Conservation (phyloP, 176 grass and related monocot genomes). For the barley (Hordeum vulgare) region DNA sequence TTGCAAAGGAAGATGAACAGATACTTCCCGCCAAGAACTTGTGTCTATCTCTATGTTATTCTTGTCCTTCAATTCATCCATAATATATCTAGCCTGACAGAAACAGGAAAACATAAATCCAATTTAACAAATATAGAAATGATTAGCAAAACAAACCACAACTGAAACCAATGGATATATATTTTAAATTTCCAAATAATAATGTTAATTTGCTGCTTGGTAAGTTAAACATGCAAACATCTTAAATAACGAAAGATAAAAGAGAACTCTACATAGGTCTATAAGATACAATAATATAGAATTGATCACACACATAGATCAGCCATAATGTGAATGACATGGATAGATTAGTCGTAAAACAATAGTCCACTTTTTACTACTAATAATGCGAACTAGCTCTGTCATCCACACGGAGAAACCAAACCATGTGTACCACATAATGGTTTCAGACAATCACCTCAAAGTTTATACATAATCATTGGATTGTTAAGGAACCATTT, state of each 20-base stretch:
- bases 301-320: neutral
- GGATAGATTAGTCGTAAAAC: neutral
- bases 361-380: neutral
- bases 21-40: slow-evolving; percentile 33
- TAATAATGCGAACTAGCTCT: neutral
- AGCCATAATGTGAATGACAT: neutral
- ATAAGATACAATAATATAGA: neutral
- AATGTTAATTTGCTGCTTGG: neutral
- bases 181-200: neutral
- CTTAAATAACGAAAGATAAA: neutral
- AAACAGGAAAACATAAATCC: slow-evolving; percentile 20
- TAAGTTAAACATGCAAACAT: neutral
- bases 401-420: neutral
- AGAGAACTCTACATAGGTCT: neutral
- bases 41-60: slow-evolving; percentile 47
- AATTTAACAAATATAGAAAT: neutral
- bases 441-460: neutral
- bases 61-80: slow-evolving; percentile 75
- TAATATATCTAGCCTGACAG: slow-evolving; percentile 55
- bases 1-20: slow-evolving; percentile 34
- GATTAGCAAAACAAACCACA: neutral
- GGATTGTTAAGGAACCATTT: neutral
- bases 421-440: neutral
- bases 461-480: neutral
- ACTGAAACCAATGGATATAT: neutral